These are phyloP conservation scores for Fusarium metavorans DNA, from an alignment of 2,329 filamentous ascomycete species.

Conservation along the genomic window DNA sequence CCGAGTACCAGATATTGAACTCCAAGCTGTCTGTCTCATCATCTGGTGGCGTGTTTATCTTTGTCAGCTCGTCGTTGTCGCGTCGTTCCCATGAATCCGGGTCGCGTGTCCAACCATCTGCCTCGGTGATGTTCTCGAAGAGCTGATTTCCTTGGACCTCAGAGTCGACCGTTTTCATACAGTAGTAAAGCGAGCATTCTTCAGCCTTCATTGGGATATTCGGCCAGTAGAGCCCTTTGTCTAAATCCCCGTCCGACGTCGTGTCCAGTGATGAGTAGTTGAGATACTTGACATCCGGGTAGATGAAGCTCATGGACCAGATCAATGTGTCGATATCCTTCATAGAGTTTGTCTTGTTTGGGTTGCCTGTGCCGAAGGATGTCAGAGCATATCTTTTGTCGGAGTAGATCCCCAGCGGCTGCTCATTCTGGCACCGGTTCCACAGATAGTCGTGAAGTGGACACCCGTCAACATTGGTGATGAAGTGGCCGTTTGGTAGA, in stretches of 20 bases:
- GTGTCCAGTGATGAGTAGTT: neutral
- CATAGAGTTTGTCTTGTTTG: constrained; percentile 24
- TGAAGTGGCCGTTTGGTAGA: constrained; percentile 15
- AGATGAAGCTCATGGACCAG: constrained; percentile 29
- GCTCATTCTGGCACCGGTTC: neutral
- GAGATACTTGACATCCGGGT: constrained; percentile 5
- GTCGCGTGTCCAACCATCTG: neutral
- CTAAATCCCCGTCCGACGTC: neutral
- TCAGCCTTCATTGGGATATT: constrained; percentile 7
- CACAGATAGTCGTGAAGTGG: neutral
- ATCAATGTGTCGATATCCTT: constrained; percentile 27
- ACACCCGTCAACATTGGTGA: constrained; percentile 8
- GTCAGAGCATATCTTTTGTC: constrained; percentile 15
- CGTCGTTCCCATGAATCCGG: constrained; percentile 12
- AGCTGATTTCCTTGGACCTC: constrained; percentile 8
- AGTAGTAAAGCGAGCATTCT: constrained; percentile 26
- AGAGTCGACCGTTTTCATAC: constrained; percentile 11
- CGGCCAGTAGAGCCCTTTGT: constrained; percentile 3
- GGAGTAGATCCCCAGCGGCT: neutral
- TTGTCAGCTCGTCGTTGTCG: neutral
- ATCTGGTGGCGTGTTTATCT: neutral
- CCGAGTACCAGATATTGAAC: neutral
- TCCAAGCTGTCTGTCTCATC: constrained; percentile 1
- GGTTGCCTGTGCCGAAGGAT: constrained; percentile 23
- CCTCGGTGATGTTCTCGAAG: neutral